Evolutionary conservation across 2,329 filamentous ascomycete genomes (phyloP), one percentile per base, ranked within the genome.

Genomic region (Botrytis fabae): DNA sequence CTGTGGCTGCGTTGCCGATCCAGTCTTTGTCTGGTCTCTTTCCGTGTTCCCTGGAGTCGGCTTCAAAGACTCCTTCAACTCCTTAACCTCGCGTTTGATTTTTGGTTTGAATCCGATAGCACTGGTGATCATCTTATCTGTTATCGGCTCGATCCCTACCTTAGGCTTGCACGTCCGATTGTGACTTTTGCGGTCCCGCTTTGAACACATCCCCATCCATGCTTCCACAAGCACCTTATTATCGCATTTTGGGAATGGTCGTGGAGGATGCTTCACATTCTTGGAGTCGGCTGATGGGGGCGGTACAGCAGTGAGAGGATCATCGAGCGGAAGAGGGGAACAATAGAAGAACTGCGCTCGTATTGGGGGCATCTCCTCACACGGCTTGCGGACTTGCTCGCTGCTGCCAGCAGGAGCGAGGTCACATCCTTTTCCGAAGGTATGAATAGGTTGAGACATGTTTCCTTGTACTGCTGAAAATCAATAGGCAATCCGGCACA

Each of bases 291-390:
- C 75, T 38, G 81, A 82, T 80, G 88, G 80, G 81, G 89, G 79
- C 83, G 86, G 81, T 18, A 85, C 83, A 1, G 91, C 88, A 16
- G 92, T 93, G n/a, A 97, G 86, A 38, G 93, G 93, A 79, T 97
- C 94, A 79, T 97, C 94, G 80, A 97, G 94, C 44, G 94, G 91
- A 68, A 95, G 87, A 20, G 90, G 85, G 18, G 94, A 96, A 22
- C 90, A 88, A 82, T 97, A 97, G 83, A 97, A 97, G 84, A 94
- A 97, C 75, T 94, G 93, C 35, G 91, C 87, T 46, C 86, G 85
- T 71, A 92, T 81, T 0, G 88, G 86, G 25, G 92, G 91, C 38
- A 88, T 85, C 70, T 83, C 85, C 78, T 75, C 81, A 79, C 74
- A 81, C 79, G 63, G 80, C 25, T 66, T 66, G 38, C 16, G 35